Base-by-base conservation (phyloP, 495 filamentous ascomycete species). In the Stereocaulon alpinum region DNA sequence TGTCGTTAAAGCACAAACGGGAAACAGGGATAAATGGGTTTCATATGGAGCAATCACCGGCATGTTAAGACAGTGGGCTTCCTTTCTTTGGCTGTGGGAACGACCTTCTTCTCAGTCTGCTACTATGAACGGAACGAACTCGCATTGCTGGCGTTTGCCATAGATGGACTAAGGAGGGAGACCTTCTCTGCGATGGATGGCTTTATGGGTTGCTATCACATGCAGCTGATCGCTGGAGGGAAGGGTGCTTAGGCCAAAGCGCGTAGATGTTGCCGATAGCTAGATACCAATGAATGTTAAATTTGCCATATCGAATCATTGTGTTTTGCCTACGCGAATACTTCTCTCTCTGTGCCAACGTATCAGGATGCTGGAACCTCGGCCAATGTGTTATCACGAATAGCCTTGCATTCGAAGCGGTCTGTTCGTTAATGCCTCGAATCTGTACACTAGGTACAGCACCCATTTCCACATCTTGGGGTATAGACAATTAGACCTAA, bases 141-240 rank as follows among this genome's bases (percentile, higher is more conserved):
- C 49, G 56, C 56, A 49, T 58, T 49, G 29, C 20, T 20, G 56
- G 58, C 37, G 58, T 60, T 42, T 12, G 20, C 27, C 15, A 60
- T 54, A 52, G 49, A 60, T 6, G 40, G 49, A 10, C 34, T 37
- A 24, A 24, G 3, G 24, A 24, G 15, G 24, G 27, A 24, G 9
- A 29, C n/a, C 55, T 20, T 29, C 11, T 22, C 41, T 1, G 24
- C 24, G 24, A 24, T 3, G 24, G 32, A 6, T 29, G 45, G 18
- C 30, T 45, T 18, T 22, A 44, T 37, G 24, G 18, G 30, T 18
- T 54, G 34, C 51, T 22, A 4, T 27, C 22, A 40, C 32, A 30
- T 24, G 24, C 24, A 24, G 24, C 1, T 24, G 24, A 24, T 24
- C 24, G 24, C 1, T 37, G 34, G 34, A 37, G 12, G 7, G 34